phyloP scores from a whole-genome alignment of 345 rosid genomes.

The Euphorbia pulcherrima region DNA sequence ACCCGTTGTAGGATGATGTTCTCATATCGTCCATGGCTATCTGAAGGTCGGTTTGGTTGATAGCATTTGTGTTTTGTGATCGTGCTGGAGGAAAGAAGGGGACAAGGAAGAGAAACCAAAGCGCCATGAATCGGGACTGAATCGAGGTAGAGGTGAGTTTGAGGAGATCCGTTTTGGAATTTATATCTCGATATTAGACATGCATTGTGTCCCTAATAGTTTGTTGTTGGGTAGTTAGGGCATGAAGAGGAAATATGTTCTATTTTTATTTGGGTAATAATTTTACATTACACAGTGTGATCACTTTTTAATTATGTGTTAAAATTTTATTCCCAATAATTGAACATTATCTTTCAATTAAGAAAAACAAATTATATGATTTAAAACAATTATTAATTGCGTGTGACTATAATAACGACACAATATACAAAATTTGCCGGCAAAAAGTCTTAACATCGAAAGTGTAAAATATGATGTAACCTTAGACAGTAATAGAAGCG shows the following conservation, averaged over 20 bases:
- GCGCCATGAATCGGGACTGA: conserved; percentile 9
- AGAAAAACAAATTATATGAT: too few species aligned
- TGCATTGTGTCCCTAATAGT: not conserved
- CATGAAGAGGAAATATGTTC: conserved; percentile 2
- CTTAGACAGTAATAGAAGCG: too few species aligned
- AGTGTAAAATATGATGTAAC: too few species aligned
- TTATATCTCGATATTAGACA: not conserved
- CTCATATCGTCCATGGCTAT: conserved; percentile 38
- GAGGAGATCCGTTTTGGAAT: not conserved
- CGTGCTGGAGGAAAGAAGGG: conserved; percentile 14
- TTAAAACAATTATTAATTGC: too few species aligned
- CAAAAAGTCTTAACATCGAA: too few species aligned
- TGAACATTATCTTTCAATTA: too few species aligned
- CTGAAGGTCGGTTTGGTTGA: conserved; percentile 32
- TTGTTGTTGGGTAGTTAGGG: conserved; percentile 16
- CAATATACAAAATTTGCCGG: too few species aligned
- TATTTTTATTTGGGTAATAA: too few species aligned
- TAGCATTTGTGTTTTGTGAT: conserved; percentile 15
- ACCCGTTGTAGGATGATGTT: conserved; percentile 35
- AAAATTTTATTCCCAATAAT: too few species aligned
- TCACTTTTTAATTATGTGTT: too few species aligned
- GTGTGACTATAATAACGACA: too few species aligned
- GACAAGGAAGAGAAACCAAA: conserved; percentile 30
- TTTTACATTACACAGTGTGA: too few species aligned
- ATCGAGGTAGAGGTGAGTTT: not conserved